phyloP scores from a whole-genome alignment of 257 asterid genomes.

The Sherardia arvensis region DNA sequence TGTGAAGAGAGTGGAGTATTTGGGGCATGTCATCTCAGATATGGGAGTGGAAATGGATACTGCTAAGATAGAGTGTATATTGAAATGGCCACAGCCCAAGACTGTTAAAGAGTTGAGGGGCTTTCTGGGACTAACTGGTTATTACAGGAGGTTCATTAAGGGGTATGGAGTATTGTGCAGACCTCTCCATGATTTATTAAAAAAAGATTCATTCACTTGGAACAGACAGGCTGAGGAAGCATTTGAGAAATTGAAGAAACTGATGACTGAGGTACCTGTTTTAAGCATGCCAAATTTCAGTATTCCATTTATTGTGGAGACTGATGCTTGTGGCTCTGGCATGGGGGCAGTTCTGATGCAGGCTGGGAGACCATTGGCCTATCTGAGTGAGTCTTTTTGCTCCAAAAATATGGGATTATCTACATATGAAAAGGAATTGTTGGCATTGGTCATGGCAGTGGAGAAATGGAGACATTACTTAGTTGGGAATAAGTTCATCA shows the following conservation, averaged over 20 bases:
- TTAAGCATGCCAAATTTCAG: too few species aligned
- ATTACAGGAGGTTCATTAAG: neutral
- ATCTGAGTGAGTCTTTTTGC: too few species aligned
- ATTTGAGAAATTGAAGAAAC: neutral
- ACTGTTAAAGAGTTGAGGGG: neutral
- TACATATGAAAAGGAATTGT: too few species aligned
- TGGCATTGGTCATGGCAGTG: too few species aligned
- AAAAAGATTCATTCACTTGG: neutral
- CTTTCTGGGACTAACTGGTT: neutral
- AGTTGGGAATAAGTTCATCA: too few species aligned
- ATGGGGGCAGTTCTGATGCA: too few species aligned
- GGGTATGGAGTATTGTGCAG: neutral
- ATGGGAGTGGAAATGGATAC: neutral
- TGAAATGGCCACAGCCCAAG: neutral
- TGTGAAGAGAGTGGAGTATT: neutral
- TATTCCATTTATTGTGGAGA: too few species aligned
- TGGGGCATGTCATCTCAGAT: neutral
- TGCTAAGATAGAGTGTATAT: neutral
- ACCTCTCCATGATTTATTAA: neutral
- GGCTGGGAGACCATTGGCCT: too few species aligned
- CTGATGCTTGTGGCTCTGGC: too few species aligned
- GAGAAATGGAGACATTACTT: too few species aligned
- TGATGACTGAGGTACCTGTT: too few species aligned
- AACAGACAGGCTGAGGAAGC: fast-evolving
- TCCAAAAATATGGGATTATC: too few species aligned